Base-by-base conservation (phyloP, 2,329 filamentous ascomycete species). In the Aureobasidium sp. region DNA sequence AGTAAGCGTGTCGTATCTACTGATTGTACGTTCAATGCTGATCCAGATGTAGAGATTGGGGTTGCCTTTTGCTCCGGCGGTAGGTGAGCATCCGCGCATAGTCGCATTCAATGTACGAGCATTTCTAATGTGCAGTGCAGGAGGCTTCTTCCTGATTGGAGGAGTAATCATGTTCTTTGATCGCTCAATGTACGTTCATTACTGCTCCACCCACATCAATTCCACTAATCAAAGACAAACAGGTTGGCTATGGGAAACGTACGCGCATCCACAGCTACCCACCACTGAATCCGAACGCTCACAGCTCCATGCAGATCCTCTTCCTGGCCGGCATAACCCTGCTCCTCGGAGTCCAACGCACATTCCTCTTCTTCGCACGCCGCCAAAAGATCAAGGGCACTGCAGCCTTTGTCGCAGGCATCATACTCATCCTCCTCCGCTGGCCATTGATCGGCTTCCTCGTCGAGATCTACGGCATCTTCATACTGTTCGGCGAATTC, bases 151-250 rank as follows among this genome's bases (percentile, higher is more conserved):
- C 81, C 85, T 99, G 62, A 84, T 97, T 72, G 90, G 91, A 72
- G 94, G 94, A 64, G 90, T 99, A 10, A 83, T 99, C 77, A 84
- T 99, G 77, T 97, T 99, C 80, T 99, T 99, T 79, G 94, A 99
- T 77, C 86, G 94, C 67, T 90, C 94, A 71, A 92, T 97, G 90
- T 93, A 80, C 71, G 86, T 80, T 30, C 21, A 5, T 48, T 34
- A 57, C 50, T 64, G 11, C 54, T 57, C 30, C 30, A 21, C 34
- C 54, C 47, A 36, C 45, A 50, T 62, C 69, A 63, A 69, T 63
- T 65, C 11, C 41, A 25, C 63, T 61, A 30, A 63, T 27, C 45
- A n/a, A 48, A 36, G 11, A 34, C 30, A 34, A 3, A 48, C 66
- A 94, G 90, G 86, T 86, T 99, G 62, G 93, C 93, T 67, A 97